Conservation (phyloP, 2,329 filamentous ascomycete genomes). For the Curvularia spicifera region DNA sequence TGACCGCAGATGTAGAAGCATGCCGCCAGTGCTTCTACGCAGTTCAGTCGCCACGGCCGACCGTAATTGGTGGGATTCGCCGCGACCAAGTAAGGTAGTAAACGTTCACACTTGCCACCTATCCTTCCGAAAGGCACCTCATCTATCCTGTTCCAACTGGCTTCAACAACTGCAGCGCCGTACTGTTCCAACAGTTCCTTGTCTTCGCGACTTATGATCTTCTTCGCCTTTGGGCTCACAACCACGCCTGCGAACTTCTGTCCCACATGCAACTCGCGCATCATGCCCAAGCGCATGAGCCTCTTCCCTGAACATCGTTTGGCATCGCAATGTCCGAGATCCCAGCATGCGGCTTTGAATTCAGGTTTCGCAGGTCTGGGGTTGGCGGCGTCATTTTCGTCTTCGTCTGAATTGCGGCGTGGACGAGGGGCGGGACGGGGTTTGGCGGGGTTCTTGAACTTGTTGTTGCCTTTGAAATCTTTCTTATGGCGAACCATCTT, state of each 20-base stretch:
- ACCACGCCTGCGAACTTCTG: constrained; percentile 92
- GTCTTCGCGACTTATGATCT: constrained; percentile 82
- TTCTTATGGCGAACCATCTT: constrained; percentile 96
- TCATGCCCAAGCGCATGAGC: constrained; percentile 87
- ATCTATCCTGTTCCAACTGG: constrained; percentile 90
- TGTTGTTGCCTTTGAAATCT: constrained; percentile 77
- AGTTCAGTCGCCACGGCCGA: constrained; percentile 92
- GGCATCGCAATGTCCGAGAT: constrained; percentile 95
- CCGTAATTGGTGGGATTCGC: constrained; percentile 98
- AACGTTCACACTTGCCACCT: constrained; percentile 87
- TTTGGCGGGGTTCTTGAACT: constrained; percentile 64
- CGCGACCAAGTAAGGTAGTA: constrained; percentile 88
- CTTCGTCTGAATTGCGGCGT: constrained; percentile 32
- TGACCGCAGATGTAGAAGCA: constrained; percentile 94
- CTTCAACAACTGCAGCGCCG: constrained; percentile 95
- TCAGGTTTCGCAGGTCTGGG: constrained; percentile 54
- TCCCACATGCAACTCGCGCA: constrained; percentile 90
- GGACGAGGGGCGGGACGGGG: constrained; percentile 61
- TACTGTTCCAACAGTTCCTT: constrained; percentile 80
- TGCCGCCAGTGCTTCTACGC: constrained; percentile 90
- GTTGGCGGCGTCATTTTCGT: constrained; percentile 33
- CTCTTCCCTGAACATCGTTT: constrained; percentile 96
- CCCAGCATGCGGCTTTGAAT: constrained; percentile 98
- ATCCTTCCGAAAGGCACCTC: constrained; percentile 93
- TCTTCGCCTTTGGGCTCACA: constrained; percentile 93